Evolutionary conservation across 2,329 filamentous ascomycete species (phyloP), one percentile per base, ranked within the genome.

Genomic region (Orbilia javanica): DNA sequence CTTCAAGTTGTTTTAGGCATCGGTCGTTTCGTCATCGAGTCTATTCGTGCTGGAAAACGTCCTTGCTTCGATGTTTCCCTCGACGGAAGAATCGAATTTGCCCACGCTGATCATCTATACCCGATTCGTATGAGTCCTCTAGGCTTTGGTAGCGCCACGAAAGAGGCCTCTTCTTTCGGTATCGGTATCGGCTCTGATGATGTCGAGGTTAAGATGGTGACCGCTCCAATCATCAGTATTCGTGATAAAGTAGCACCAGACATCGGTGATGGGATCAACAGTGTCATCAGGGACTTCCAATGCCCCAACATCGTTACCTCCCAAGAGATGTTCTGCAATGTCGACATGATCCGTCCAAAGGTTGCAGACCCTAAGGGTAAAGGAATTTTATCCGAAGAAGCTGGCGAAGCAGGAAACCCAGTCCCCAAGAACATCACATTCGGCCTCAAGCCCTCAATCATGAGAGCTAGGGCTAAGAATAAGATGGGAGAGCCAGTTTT

Each of bases 61-160:
- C 67, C 67, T 6, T 78, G 15, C 29, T 68, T 78, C 36, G 67
- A 78, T 29, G 46, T 72, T n/a, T 63, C 60, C n/a, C 55, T 78
- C 13, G 74, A 78, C 22, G 74, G 74, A 4, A 34, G 74, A 34
- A 71, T 78, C 13, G 74, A 78, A 13, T 66, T 78, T 36, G 66
- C 62, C 1, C 29, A 42, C 11, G n/a, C 60, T 15, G 39, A 64
- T 31, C 34, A 39, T 31, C 8, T 60, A 11, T 60, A 60, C 18
- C 53, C 53, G 5, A 25, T 60, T 11, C 53, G 53, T 7, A 25
- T 42, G 31, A 13, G 34, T 13, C 52, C 15, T 13, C 6, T 5
- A 2, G n/a, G 29, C 4, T 13, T 20, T 5, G 18, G 10, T 22
- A 29, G 22, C n/a, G 4, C 22, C 11, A 27, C 31, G 4, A 29